Conservation (phyloP, 176 grass and related monocot genomes). For the Carex scoparia region DNA sequence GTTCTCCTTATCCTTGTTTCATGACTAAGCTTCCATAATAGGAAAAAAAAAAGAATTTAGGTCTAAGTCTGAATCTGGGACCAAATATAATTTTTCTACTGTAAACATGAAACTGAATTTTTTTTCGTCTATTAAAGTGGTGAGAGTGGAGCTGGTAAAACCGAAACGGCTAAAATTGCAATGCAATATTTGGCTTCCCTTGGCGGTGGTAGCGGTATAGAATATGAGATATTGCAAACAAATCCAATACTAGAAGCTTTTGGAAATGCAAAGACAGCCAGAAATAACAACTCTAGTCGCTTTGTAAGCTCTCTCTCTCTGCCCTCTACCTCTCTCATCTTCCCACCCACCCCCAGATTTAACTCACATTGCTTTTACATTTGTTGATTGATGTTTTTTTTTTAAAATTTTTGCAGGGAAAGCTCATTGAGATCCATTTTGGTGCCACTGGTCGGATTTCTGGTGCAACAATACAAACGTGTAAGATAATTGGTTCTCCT, state of each 20-base stretch:
- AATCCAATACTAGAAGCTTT: slow-evolving; percentile 99
- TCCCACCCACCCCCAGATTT: neutral
- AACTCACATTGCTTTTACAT: neutral
- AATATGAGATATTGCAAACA: slow-evolving; percentile 98
- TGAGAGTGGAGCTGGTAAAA: slow-evolving; percentile 99
- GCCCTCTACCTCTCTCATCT: neutral
- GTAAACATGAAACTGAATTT: slow-evolving; percentile 21
- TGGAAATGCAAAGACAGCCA: slow-evolving; percentile 96
- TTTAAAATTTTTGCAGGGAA: slow-evolving; percentile 54
- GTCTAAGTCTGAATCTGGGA: neutral
- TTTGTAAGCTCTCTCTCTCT: slow-evolving; percentile 55
- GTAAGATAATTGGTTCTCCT: slow-evolving; percentile 40
- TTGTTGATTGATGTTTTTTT: neutral
- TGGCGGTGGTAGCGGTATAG: slow-evolving; percentile 90
- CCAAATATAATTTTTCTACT: neutral
- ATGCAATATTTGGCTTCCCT: slow-evolving; percentile 99
- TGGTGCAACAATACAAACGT: slow-evolving; percentile 96
- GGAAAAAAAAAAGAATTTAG: neutral
- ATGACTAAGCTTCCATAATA: neutral
- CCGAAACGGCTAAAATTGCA: slow-evolving; percentile 96
- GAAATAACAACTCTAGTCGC: slow-evolving; percentile 98
- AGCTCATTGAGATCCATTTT: slow-evolving; percentile 98
- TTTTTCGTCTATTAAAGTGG: slow-evolving; percentile 35
- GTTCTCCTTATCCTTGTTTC: neutral
- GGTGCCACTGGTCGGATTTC: slow-evolving; percentile 88